Evolutionary conservation across 345 rosid species (phyloP).

Genomic region (Gossypium ekmanianum): DNA sequence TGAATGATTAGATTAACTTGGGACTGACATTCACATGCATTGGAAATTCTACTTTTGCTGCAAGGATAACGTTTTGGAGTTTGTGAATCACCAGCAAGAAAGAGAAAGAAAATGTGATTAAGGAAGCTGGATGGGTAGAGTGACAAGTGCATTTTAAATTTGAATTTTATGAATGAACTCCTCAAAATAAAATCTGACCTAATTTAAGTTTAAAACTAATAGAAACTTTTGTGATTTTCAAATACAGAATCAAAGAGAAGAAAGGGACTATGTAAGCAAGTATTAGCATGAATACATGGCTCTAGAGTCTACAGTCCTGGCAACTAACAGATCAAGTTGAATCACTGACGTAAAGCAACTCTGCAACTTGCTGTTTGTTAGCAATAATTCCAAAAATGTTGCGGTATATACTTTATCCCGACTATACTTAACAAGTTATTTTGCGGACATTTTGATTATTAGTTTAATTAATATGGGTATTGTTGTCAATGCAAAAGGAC

Average conservation of each 20-base stretch:
- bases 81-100: neutral
- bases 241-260: no score
- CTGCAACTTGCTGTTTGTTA: neutral
- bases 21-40: slow-evolving; percentile 4
- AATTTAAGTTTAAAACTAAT: no score
- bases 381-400: neutral
- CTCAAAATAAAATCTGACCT: no score
- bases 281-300: no score
- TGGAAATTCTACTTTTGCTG: neutral
- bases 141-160: no score
- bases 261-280: no score
- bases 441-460: no score
- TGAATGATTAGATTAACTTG: slow-evolving; percentile 2
- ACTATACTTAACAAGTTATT: neutral
- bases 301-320: neutral
- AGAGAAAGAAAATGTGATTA: neutral
- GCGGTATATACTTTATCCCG: neutral
- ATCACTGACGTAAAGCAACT: neutral
- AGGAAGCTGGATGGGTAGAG: neutral
- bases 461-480: no score
- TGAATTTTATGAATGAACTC: no score
- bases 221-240: no score
- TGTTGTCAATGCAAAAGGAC: no score
- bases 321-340: neutral
- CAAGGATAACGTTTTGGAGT: slow-evolving; percentile 6